phyloP scores from a whole-genome alignment of 352 stramenopile species.

The Globisporangium canariense region DNA sequence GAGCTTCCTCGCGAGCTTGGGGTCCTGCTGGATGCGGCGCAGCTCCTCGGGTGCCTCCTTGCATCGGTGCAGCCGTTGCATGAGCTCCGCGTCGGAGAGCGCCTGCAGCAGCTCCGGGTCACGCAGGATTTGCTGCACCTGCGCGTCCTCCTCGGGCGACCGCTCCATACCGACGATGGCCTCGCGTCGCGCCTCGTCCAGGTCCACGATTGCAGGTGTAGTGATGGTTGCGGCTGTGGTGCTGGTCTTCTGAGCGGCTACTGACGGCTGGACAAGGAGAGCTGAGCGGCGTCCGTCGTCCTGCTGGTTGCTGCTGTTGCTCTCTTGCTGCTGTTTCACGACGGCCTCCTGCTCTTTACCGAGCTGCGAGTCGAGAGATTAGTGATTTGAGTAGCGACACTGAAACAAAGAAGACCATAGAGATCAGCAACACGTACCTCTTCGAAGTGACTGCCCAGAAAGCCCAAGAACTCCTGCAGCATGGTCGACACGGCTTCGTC shows the following conservation, averaged over 20 bases:
- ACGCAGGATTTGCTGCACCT: slow-evolving; percentile 66
- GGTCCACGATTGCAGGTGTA: slow-evolving; percentile 49
- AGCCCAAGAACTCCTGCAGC: slow-evolving; percentile 69
- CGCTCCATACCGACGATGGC: slow-evolving; percentile 60
- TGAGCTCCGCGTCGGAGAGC: slow-evolving; percentile 55
- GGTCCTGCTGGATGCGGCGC: slow-evolving; percentile 38
- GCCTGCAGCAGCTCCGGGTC: slow-evolving; percentile 57
- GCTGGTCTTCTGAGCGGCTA: neutral
- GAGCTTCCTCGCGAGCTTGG: slow-evolving; percentile 45
- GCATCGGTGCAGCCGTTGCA: slow-evolving; percentile 48
- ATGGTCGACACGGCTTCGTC: slow-evolving; percentile 56
- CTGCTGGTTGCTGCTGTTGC: slow-evolving; percentile 4
- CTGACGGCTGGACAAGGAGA: slow-evolving; percentile 2
- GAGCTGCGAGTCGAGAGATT: slow-evolving; percentile 21
- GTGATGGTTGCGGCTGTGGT: neutral
- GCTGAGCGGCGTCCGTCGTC: neutral
- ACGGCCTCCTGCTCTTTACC: slow-evolving; percentile 28
- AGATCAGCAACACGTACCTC: slow-evolving; percentile 32
- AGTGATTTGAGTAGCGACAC: neutral
- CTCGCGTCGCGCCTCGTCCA: slow-evolving; percentile 46
- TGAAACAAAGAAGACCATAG: neutral
- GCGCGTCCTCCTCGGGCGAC: slow-evolving; percentile 53
- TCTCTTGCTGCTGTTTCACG: slow-evolving; percentile 16
- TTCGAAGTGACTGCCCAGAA: slow-evolving; percentile 72
- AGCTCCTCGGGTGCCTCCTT: slow-evolving; percentile 39